Conservation (phyloP, 768 basidiomycete genomes). For the Kwoniella mangroviensis region DNA sequence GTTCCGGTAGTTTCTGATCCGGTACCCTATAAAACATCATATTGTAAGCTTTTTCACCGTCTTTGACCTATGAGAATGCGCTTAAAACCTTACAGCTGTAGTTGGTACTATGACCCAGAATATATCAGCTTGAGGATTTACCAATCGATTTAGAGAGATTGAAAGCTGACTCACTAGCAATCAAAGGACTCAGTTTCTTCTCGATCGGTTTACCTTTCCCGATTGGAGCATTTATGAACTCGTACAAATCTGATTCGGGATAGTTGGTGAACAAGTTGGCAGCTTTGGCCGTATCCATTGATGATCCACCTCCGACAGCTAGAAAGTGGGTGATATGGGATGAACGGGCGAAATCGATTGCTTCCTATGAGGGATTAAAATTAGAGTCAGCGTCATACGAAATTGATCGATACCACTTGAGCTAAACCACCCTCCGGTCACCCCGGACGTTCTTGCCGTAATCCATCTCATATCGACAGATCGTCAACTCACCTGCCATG, state of each 20-base stretch:
- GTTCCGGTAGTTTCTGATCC: slow-evolving; percentile 89
- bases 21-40: slow-evolving; percentile 32
- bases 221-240: slow-evolving; percentile 95
- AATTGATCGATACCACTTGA: not conserved
- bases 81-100: slow-evolving; percentile 65
- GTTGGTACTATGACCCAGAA: slow-evolving; percentile 63
- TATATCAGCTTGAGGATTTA: not conserved
- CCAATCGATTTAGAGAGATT: not conserved
- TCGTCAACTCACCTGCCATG: slow-evolving; percentile 46
- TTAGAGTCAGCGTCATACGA: slow-evolving; percentile 41
- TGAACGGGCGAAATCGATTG: slow-evolving; percentile 82
- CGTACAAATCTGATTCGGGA: slow-evolving; percentile 87
- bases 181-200: slow-evolving; percentile 76
- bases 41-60: slow-evolving; percentile 5
- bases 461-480: no score
- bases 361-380: slow-evolving; percentile 61
- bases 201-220: slow-evolving; percentile 87
- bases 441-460: no score
- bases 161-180: slow-evolving; percentile 65
- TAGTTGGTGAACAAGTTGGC: slow-evolving; percentile 87
- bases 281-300: slow-evolving; percentile 93
- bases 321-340: slow-evolving; percentile 89
- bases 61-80: not conserved
- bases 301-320: slow-evolving; percentile 61
- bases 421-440: no score